A percentile compares a stretch with the other conserved stretches of the same genome.
These are phyloP conservation scores for Porogramme epimiltina DNA, from an alignment of 1,284 basidiomycete species.

Conservation along the genomic window DNA sequence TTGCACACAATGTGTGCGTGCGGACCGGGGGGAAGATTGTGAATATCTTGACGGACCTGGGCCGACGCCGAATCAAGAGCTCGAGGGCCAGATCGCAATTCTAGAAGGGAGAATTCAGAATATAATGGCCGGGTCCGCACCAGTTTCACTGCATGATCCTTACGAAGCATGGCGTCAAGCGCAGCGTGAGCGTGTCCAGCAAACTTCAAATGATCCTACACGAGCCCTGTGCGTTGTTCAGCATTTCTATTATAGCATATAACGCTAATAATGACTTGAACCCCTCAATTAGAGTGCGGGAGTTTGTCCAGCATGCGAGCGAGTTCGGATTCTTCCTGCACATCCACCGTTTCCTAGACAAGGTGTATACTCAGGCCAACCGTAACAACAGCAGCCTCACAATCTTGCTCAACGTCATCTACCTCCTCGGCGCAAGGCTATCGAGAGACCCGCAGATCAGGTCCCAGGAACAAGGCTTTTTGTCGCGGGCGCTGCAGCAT, in stretches of 20 bases:
- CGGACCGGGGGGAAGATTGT: constrained; percentile 30
- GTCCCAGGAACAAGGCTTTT: constrained; percentile 28
- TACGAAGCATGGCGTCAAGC: constrained; percentile 21
- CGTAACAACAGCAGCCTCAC: constrained; percentile 24
- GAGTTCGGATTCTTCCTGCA: constrained; percentile 47
- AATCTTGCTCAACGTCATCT: constrained; percentile 28
- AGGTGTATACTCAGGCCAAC: constrained; percentile 26
- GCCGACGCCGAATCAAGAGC: constrained; percentile 29
- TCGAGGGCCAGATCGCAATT: constrained; percentile 27
- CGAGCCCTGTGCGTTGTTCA: constrained; percentile 18
- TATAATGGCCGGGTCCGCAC: constrained; percentile 22
- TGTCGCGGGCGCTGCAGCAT: constrained; percentile 32
- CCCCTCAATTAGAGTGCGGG: constrained; percentile 5
- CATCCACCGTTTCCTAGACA: constrained; percentile 34
- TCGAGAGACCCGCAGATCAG: constrained; percentile 21
- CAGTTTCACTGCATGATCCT: constrained; percentile 29
- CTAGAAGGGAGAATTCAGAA: constrained; percentile 31
- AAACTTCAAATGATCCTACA: constrained; percentile 11
- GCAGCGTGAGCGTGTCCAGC: constrained; percentile 13
- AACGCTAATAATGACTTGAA: not conserved
- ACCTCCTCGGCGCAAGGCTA: constrained; percentile 29
- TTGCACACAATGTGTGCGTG: constrained; percentile 30
- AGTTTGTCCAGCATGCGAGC: constrained; percentile 37
- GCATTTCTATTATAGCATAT: not conserved
- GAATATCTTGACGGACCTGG: constrained; percentile 32